A percentile compares a stretch with the other conserved stretches of the same genome.
Conservation (phyloP, 176 grass and related monocot species). For the Echinochloa phyllopogon region DNA sequence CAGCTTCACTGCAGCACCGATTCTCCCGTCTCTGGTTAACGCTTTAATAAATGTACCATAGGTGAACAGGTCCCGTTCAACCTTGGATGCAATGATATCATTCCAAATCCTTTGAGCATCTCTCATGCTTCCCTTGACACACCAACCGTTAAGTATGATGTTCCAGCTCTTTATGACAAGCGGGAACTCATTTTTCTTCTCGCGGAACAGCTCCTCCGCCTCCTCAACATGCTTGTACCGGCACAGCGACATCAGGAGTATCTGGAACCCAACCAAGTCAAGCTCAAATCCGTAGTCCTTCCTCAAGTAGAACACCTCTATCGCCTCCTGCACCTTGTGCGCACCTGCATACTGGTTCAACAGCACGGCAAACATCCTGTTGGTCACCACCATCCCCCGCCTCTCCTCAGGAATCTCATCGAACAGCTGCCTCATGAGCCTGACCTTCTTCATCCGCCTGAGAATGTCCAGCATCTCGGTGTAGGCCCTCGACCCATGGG, state of each 20-base stretch:
- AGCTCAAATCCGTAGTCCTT: constrained; percentile 66
- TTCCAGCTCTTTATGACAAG: constrained; percentile 80
- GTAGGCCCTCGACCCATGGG: constrained; percentile 52
- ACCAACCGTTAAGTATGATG: constrained; percentile 85
- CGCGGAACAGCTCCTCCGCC: constrained; percentile 72
- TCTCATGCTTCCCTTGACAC: constrained; percentile 66
- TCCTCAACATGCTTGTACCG: constrained; percentile 80
- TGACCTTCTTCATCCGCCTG: constrained; percentile 79
- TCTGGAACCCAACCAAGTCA: constrained; percentile 68
- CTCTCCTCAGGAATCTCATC: constrained; percentile 57
- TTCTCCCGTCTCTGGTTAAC: constrained; percentile 62
- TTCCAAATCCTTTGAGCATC: constrained; percentile 79
- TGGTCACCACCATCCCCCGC: constrained; percentile 10
- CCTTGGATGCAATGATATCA: constrained; percentile 57
- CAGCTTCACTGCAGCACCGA: constrained; percentile 54
- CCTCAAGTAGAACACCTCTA: constrained; percentile 69
- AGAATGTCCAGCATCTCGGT: constrained; percentile 75
- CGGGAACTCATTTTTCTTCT: constrained; percentile 64
- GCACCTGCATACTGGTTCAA: constrained; percentile 66
- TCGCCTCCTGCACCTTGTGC: constrained; percentile 72
- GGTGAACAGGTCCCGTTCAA: constrained; percentile 66
- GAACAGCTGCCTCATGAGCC: constrained; percentile 58
- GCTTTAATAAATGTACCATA: constrained; percentile 75
- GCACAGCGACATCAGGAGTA: constrained; percentile 71
- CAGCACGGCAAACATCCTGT: constrained; percentile 70